phyloP scores from a whole-genome alignment of 2,329 filamentous ascomycete genomes.

The Fusarium fracticaudum region DNA sequence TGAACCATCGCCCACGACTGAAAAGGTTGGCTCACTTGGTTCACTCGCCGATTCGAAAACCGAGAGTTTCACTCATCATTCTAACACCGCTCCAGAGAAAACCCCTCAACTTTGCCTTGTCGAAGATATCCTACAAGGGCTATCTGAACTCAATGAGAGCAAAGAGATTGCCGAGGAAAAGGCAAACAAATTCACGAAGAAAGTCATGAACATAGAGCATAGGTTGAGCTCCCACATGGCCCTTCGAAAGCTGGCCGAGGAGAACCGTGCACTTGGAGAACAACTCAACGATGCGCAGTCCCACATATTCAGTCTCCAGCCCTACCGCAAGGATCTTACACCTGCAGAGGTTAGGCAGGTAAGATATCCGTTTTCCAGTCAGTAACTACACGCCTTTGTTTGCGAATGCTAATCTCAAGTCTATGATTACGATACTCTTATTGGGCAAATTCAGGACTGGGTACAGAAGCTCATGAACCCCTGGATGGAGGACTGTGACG shows the following conservation, averaged over 20 bases:
- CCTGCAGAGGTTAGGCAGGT: conserved; percentile 50
- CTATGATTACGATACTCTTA: conserved; percentile 50
- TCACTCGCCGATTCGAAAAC: conserved; percentile 27
- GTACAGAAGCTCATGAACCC: conserved; percentile 46
- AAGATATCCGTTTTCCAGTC: conserved; percentile 5
- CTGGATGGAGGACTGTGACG: conserved; percentile 43
- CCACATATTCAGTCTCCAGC: conserved; percentile 54
- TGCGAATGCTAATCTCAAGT: conserved; percentile 12
- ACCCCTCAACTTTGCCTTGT: conserved; percentile 31
- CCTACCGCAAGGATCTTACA: conserved; percentile 52
- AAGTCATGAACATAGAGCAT: conserved; percentile 39
- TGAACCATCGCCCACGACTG: conserved; percentile 8
- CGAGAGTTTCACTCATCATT: conserved; percentile 8
- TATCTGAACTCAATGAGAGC: conserved; percentile 31
- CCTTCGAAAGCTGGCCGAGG: conserved; percentile 35
- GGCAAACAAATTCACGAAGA: conserved; percentile 39
- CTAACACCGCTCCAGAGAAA: conserved; percentile 26
- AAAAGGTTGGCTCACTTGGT: conserved; percentile 33
- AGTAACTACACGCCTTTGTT: background rate
- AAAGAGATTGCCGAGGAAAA: conserved; percentile 47
- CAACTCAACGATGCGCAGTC: conserved; percentile 49
- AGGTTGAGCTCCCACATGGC: conserved; percentile 36
- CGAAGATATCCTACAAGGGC: conserved; percentile 32
- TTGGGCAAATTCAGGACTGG: no score
- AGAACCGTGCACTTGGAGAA: conserved; percentile 44